Base-by-base conservation (phyloP, 1,284 basidiomycete genomes). In the Peniophora sp. region DNA sequence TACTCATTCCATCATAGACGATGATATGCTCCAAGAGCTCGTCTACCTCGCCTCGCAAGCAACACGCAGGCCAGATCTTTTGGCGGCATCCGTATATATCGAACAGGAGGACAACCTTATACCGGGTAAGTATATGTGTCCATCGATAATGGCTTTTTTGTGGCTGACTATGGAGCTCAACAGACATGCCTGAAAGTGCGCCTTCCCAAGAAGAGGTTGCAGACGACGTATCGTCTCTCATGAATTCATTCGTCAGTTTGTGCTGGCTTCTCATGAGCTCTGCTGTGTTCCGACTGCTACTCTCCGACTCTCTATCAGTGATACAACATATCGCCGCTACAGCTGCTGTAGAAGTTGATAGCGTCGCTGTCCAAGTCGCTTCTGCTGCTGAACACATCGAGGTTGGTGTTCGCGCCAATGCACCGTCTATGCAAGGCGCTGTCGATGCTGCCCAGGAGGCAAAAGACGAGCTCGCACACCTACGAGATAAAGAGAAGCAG, bases 11-110 rank as follows among this genome's bases (percentile, higher is more conserved):
- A 1, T 39, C 34, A 27, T 52, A 78, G 76, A 66, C 50, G 75
- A 78, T 54, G 63, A 78, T 57, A 65, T 60, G 50, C 8, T 77
- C 2, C 76, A 79, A 55, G 70, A 76, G 22, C 35, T 76, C 2
- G 53, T 74, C 8, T 35, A 49, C 46, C 11, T 15, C 6, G 37
- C 9, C 6, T 41, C 20, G 6, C 39, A 22, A 9, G 20, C 15
- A 8, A n/a, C n/a, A 41, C 39, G 9, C 15, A 41, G 9, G n/a
- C 15, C 39, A 6, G 20, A 41, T 10, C 20, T 6, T 8, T n/a
- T 41, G 39, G n/a, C n/a, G 15, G 39, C 39, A 6, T n/a, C 15
- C 9, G n/a, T 41, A 15, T 15, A 41, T 6, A 41, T 41, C 15
- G 39, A 41, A 8, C 39, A n/a, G 8, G 39, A 41, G 15, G 39